phyloP scores from a whole-genome alignment of 176 grass and related monocot genomes.

The Zoysia japonica region DNA sequence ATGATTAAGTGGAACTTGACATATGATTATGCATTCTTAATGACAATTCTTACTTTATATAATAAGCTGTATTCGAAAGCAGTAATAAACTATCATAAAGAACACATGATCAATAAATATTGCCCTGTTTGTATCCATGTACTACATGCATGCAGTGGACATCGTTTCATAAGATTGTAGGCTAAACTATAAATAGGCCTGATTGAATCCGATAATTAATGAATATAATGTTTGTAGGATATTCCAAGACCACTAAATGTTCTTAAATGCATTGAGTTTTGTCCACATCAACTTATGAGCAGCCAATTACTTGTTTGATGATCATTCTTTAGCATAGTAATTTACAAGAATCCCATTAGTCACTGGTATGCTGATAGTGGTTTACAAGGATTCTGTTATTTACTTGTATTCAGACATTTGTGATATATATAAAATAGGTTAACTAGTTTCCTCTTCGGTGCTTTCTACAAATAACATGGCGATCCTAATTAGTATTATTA shows the following conservation, averaged over 20 bases:
- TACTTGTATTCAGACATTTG: slow-evolving; percentile 1
- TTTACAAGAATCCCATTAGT: too few species aligned
- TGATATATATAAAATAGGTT: background rate
- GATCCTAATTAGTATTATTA: background rate
- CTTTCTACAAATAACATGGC: background rate
- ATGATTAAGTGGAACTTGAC: too few species aligned
- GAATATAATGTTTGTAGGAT: background rate
- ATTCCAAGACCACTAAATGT: background rate
- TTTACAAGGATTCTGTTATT: slow-evolving; percentile 7
- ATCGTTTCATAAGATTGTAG: background rate
- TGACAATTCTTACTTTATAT: too few species aligned
- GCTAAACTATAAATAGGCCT: background rate
- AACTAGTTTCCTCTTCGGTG: background rate
- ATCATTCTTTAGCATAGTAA: too few species aligned
- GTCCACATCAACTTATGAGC: background rate
- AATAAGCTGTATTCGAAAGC: background rate
- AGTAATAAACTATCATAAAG: background rate
- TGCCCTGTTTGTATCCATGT: background rate
- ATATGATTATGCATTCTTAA: background rate
- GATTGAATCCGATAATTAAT: background rate
- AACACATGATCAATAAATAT: background rate
- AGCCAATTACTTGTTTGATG: too few species aligned
- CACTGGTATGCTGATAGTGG: background rate
- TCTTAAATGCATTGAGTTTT: background rate
- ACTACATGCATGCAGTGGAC: background rate